Evolutionary conservation across 1,284 basidiomycete species (phyloP).

Genomic region (Coniferiporia weirii): DNA sequence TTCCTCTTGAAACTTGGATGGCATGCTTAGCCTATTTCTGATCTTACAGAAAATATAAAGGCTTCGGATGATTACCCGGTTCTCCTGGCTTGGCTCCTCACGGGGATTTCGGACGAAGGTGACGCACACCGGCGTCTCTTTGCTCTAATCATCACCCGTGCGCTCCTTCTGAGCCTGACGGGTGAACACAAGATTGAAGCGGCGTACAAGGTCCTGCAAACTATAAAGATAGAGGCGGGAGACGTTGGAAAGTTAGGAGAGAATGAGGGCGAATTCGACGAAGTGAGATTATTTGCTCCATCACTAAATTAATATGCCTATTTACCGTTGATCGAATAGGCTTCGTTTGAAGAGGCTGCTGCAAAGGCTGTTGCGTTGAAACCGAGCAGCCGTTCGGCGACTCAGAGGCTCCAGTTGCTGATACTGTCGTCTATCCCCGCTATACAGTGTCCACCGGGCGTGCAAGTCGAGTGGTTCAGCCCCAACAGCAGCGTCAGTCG

Average conservation of each 20-base stretch:
- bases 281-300: background rate
- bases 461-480: slow-evolving; percentile 45
- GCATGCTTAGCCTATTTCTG: background rate
- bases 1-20: background rate
- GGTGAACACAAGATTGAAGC: slow-evolving; percentile 53
- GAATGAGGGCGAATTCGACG: slow-evolving; percentile 28
- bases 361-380: slow-evolving; percentile 48
- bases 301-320: background rate
- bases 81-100: slow-evolving; percentile 40
- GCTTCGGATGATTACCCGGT: slow-evolving; percentile 38
- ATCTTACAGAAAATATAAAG: slow-evolving; percentile 52
- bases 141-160: slow-evolving; percentile 52
- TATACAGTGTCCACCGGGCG: slow-evolving; percentile 41
- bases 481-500: background rate
- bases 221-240: slow-evolving; percentile 39
- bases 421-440: slow-evolving; percentile 44
- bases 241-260: slow-evolving; percentile 41
- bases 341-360: slow-evolving; percentile 32
- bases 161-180: slow-evolving; percentile 48
- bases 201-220: slow-evolving; percentile 43
- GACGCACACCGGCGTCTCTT: slow-evolving; percentile 52
- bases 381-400: slow-evolving; percentile 51
- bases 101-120: slow-evolving; percentile 39
- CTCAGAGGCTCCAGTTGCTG: slow-evolving; percentile 50
- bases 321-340: background rate